These are phyloP conservation scores for Lecanoromycetidae sp. DNA, from an alignment of 2,329 filamentous ascomycete genomes.

Conservation along the genomic window DNA sequence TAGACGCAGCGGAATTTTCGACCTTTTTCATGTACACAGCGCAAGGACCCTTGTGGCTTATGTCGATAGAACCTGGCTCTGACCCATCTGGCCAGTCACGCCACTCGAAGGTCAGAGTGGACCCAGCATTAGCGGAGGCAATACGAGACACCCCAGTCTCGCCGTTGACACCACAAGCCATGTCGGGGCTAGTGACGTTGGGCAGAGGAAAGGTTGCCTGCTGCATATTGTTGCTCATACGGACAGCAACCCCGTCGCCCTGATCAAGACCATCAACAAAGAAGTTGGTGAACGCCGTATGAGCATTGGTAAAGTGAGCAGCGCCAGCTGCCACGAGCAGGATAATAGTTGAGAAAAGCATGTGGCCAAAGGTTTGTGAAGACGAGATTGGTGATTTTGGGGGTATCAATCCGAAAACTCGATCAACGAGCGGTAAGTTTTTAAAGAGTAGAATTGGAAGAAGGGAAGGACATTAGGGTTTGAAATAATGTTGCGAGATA, in stretches of 20 bases:
- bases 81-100: slow-evolving; percentile 47
- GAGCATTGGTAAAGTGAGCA: slow-evolving; percentile 32
- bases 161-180: slow-evolving; percentile 54
- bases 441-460: not conserved
- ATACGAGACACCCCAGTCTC: slow-evolving; percentile 38
- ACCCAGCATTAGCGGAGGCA: slow-evolving; percentile 37
- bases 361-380: not conserved
- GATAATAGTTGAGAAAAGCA: slow-evolving; percentile 3
- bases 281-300: slow-evolving; percentile 53
- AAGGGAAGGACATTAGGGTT: not conserved
- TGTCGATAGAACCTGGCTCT: slow-evolving; percentile 45
- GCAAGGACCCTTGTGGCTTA: slow-evolving; percentile 55
- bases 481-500: not conserved
- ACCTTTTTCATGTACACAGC: slow-evolving; percentile 64
- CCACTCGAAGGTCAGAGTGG: slow-evolving; percentile 54
- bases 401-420: not conserved
- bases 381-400: not conserved
- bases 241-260: slow-evolving; percentile 60
- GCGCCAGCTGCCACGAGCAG: slow-evolving; percentile 12
- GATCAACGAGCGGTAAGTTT: slow-evolving; percentile 8
- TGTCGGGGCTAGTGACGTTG: slow-evolving; percentile 46
- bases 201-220: slow-evolving; percentile 47
- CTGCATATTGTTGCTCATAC: slow-evolving; percentile 46
- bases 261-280: slow-evolving; percentile 51
- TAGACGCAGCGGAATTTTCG: slow-evolving; percentile 37